Evolutionary conservation across 768 basidiomycete species (phyloP), one percentile per base, ranked within the genome.

Genomic region (Suillus bovinus): DNA sequence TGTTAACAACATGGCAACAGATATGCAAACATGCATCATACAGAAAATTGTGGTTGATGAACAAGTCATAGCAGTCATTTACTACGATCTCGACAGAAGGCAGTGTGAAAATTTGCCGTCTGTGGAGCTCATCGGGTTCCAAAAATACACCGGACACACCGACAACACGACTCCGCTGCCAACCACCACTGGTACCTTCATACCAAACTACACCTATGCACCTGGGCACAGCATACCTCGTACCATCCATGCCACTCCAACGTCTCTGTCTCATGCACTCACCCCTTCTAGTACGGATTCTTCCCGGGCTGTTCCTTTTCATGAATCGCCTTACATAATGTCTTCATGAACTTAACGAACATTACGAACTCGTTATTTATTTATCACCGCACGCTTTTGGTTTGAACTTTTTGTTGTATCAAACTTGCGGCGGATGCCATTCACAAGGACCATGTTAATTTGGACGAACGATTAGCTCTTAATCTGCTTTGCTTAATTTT

Each of bases 31-130:
- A 56, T 80, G 73, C 49, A 80, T 92, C 71, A 85, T 85, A 34
- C 91, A 93, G 76, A 85, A 91, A 76, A 77, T 93, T 67, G 77
- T 85, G 61, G 81, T 85, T 61, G 88, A 91, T 75, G 82, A 82
- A 67, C 81, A 82, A 64, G 81, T 84, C 20, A 76, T 90, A 58
- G 82, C 90, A 58, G 83, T 82, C 67, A 76, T 91, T 66, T 79
- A 86, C 55, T 91, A 90, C 72, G 84, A 89, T 66, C 77, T 92
- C 67, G 86, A 89, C 68, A 84, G 87, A 70, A 80, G 78, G 66
- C 74, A 78, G 66, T 76, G 78, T 39, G 78, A 78, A 63, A 70
- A 74, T 60, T 76, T 80, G 74, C 88, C 90, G 17, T 82, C 84
- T 54, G 89, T 84, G 63, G 82, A 87, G 69, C 78, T 92, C 64